phyloP scores from a whole-genome alignment of 805 yeast species.

The Clavispora fructus region DNA sequence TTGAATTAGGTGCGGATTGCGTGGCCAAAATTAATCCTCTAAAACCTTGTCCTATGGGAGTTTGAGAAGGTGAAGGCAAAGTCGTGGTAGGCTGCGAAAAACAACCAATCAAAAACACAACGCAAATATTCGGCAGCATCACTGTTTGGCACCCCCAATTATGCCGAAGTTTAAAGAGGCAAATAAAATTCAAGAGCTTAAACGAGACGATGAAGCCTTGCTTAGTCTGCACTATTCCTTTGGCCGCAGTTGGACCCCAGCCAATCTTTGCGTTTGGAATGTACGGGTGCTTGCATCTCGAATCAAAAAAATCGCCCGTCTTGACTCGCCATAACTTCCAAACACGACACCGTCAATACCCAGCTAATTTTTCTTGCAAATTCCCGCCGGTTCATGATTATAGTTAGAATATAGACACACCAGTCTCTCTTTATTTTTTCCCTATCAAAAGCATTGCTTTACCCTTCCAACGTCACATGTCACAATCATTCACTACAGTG shows the following conservation, averaged over 20 bases:
- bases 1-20: too few species aligned
- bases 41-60: too few species aligned
- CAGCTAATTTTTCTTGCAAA: neutral
- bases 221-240: too few species aligned
- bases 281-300: neutral
- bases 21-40: too few species aligned
- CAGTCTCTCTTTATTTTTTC: neutral
- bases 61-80: too few species aligned
- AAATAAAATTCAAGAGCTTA: too few species aligned
- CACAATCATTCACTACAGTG: conserved; percentile 12
- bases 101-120: neutral
- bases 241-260: neutral
- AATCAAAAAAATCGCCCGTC: neutral
- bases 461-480: conserved; percentile 4
- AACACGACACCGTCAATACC: neutral
- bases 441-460: neutral
- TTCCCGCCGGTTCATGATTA: neutral
- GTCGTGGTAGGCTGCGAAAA: neutral
- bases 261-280: neutral
- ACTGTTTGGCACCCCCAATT: too few species aligned
- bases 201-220: too few species aligned
- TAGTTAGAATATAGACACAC: neutral
- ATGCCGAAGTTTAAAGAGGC: too few species aligned
- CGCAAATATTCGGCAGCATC: too few species aligned
- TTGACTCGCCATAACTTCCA: neutral